Conservation (phyloP, 1,284 basidiomycete species). For the Inonotus obliquus region DNA sequence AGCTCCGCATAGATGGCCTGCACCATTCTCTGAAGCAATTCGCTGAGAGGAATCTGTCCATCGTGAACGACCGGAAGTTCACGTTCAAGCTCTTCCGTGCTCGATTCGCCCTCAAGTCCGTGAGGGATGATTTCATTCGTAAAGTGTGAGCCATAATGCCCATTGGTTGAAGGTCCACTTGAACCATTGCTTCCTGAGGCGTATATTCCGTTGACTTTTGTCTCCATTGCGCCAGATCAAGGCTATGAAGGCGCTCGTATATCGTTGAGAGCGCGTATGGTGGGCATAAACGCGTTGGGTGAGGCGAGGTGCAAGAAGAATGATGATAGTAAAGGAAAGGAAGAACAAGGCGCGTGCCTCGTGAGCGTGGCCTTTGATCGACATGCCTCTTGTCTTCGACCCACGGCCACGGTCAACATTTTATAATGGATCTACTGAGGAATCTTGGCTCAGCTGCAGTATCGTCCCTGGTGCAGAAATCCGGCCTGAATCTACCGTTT, state of each 20-base stretch:
- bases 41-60: constrained; percentile 71
- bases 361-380: not conserved
- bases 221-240: constrained; percentile 11
- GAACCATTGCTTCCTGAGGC: not conserved
- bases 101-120: constrained; percentile 35
- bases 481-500: constrained; percentile 87
- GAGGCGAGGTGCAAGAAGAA: not conserved
- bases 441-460: constrained; percentile 84
- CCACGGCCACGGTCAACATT: not conserved
- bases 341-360: constrained; percentile 8
- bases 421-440: constrained; percentile 74
- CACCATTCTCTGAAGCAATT: constrained; percentile 70
- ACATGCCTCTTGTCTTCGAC: not conserved
- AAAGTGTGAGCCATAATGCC: not conserved
- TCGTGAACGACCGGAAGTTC: constrained; percentile 75
- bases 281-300: constrained; percentile 9
- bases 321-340: constrained; percentile 1
- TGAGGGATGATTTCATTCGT: constrained; percentile 23
- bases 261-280: not conserved
- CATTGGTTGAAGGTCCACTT: not conserved
- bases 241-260: not conserved
- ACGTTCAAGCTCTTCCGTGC: constrained; percentile 57
- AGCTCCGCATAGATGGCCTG: constrained; percentile 83
- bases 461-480: constrained; percentile 83
- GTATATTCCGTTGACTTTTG: constrained; percentile 15